These are phyloP conservation scores for Hypoxylon sp. DNA, from an alignment of 2,329 filamentous ascomycete species.

Conservation along the genomic window DNA sequence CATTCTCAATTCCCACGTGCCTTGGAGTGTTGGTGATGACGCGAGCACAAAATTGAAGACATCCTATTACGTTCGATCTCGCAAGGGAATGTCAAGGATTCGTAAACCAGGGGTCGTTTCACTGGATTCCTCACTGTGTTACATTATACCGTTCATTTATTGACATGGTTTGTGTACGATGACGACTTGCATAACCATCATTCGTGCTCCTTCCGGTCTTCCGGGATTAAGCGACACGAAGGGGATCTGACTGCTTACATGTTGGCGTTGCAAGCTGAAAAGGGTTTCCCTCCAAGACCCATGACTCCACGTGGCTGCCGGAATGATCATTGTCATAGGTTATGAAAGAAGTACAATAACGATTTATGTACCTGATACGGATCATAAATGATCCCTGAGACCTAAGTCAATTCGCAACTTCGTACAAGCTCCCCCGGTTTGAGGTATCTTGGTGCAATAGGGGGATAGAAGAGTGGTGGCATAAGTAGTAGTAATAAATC, in stretches of 20 bases:
- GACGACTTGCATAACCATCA: conserved; percentile 21
- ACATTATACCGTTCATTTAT: conserved; percentile 3
- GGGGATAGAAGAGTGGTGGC: background rate
- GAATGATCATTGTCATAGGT: background rate
- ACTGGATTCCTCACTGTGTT: conserved; percentile 8
- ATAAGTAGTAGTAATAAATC: background rate
- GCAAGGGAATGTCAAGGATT: background rate
- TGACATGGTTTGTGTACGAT: background rate
- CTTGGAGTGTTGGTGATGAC: background rate
- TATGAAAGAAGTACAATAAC: background rate
- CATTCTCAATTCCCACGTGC: conserved; percentile 5
- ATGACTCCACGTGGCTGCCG: conserved; percentile 7
- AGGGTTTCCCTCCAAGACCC: too few relatives aligned
- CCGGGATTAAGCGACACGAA: conserved; percentile 1
- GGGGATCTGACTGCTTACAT: conserved; percentile 1
- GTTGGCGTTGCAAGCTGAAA: conserved; percentile 10
- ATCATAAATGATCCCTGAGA: background rate
- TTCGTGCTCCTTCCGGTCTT: conserved; percentile 18
- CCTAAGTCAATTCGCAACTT: background rate
- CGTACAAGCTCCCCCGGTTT: background rate
- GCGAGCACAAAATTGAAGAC: conserved; percentile 3
- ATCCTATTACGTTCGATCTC: background rate
- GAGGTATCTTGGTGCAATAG: background rate
- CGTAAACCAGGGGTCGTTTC: background rate
- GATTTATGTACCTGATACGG: conserved; percentile 1